Base-by-base conservation (phyloP, 2,329 filamentous ascomycete species). In the Penicillium sp. region DNA sequence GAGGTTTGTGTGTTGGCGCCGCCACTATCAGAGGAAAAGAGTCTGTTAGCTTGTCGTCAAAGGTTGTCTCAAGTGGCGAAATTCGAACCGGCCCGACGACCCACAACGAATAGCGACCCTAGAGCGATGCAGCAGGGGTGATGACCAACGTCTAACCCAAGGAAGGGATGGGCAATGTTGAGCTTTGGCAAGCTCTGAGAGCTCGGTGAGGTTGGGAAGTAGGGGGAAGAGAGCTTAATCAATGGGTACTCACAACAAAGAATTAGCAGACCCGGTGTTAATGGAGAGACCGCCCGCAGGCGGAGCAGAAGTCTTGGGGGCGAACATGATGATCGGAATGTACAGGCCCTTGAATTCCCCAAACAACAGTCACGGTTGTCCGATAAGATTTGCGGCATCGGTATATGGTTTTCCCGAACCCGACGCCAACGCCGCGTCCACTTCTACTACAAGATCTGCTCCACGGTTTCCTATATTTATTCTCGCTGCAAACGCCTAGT, bases 221-320 rank as follows among this genome's bases (percentile, higher is more conserved):
- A 36, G 35, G 16, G 30, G 30, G 13, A 16, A 16, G 14, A 14
- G 14, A 18, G 35, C 33, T 20, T 9, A 18, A 18, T 18, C 18
- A 18, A 27, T 24, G 22, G 43, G 35, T 13, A 70, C 76, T 68
- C 68, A 79, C 77, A 79, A 79, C 41, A 77, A 68, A 46, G 74
- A 73, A 64, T 76, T 76, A 44, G 69, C 68, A 22, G 72, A 69
- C 55, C 74, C 75, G 18, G 81, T 83, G 62, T 82, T 83, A 62
- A 83, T 76, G 53, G 75, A 79, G 63, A 83, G 69, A 42, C 69
- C 70, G 33, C 66, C 65, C 20, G 69, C 45, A 22, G 67, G 57
- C 50, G 62, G 61, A 16, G 64, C 62, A 27, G 70, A 62, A 28
- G 70, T 61, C 60, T 73, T 73, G 44, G 68, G 54, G 48, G 63